Conservation (phyloP, 768 basidiomycete genomes). For the Auricularia sp. region DNA sequence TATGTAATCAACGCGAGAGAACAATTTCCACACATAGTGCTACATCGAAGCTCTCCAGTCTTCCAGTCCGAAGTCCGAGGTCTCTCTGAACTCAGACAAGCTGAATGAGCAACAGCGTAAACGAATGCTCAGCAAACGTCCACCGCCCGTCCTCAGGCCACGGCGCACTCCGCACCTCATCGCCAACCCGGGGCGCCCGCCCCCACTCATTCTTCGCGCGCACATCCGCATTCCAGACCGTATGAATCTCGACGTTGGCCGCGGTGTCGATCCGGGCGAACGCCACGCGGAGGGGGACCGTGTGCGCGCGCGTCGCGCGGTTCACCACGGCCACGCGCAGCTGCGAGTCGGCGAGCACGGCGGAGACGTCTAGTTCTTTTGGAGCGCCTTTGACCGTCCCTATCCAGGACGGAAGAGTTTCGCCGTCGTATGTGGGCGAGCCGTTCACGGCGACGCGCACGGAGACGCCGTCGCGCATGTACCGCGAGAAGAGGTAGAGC, state of each 20-base stretch:
- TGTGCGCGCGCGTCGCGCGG: constrained; percentile 29
- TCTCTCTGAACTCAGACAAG: background rate
- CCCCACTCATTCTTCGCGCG: constrained; percentile 34
- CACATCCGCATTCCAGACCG: constrained; percentile 43
- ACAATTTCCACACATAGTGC: too few relatives aligned
- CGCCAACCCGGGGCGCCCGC: constrained; percentile 25
- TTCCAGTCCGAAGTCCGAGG: too few relatives aligned
- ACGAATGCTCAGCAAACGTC: constrained; percentile 37
- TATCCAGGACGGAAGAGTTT: constrained; percentile 45
- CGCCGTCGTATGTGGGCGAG: constrained; percentile 30
- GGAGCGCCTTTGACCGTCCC: constrained; percentile 30
- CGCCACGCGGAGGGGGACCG: constrained; percentile 30
- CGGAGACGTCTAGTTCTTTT: constrained; percentile 41
- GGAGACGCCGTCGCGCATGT: constrained; percentile 41
- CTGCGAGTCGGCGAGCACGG: constrained; percentile 28
- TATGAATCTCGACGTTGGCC: constrained; percentile 32
- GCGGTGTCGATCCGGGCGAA: constrained; percentile 17
- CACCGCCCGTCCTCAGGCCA: constrained; percentile 25
- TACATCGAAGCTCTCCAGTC: too few relatives aligned
- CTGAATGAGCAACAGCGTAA: constrained; percentile 13
- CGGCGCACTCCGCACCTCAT: constrained; percentile 24
- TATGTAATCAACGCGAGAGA: too few relatives aligned
- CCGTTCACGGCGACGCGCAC: constrained; percentile 28
- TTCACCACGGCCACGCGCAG: constrained; percentile 49
- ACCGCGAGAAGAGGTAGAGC: constrained; percentile 42